phyloP scores from a whole-genome alignment of 352 stramenopile genomes.

The Aphanomyces cochlioides region DNA sequence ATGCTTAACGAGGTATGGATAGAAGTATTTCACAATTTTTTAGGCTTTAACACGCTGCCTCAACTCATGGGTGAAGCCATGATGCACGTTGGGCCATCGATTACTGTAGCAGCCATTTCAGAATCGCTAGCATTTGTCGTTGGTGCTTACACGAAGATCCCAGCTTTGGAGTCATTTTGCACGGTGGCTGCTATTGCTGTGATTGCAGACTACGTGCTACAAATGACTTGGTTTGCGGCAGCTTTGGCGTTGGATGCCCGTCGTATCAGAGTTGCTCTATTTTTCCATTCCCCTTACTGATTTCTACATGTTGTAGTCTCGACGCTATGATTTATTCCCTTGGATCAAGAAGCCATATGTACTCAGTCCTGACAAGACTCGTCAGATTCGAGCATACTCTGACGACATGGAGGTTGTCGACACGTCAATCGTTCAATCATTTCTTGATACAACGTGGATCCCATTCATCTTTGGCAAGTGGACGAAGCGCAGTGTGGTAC shows the following conservation, averaged over 20 bases:
- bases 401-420: constrained; percentile 14
- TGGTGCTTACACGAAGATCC: constrained; percentile 80
- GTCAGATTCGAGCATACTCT: constrained; percentile 33
- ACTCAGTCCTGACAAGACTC: constrained; percentile 39
- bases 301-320: constrained; percentile 25
- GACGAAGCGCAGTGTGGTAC: constrained; percentile 58
- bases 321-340: constrained; percentile 69
- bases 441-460: constrained; percentile 63
- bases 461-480: constrained; percentile 56
- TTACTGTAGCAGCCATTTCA: constrained; percentile 75
- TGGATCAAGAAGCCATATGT: constrained; percentile 54
- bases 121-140: constrained; percentile 82
- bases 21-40: too few relatives aligned
- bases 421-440: constrained; percentile 45
- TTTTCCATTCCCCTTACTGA: too few relatives aligned
- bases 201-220: constrained; percentile 68
- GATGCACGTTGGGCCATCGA: constrained; percentile 79
- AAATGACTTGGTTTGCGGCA: constrained; percentile 86
- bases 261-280: constrained; percentile 30
- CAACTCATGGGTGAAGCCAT: constrained; percentile 74
- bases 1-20: neutral
- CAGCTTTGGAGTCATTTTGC: constrained; percentile 83
- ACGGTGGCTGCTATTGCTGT: constrained; percentile 80
- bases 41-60: constrained; percentile 48
- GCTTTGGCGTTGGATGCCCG: constrained; percentile 72